Base-by-base conservation (phyloP, 2,329 filamentous ascomycete genomes). In the Hypoxylon sp. region DNA sequence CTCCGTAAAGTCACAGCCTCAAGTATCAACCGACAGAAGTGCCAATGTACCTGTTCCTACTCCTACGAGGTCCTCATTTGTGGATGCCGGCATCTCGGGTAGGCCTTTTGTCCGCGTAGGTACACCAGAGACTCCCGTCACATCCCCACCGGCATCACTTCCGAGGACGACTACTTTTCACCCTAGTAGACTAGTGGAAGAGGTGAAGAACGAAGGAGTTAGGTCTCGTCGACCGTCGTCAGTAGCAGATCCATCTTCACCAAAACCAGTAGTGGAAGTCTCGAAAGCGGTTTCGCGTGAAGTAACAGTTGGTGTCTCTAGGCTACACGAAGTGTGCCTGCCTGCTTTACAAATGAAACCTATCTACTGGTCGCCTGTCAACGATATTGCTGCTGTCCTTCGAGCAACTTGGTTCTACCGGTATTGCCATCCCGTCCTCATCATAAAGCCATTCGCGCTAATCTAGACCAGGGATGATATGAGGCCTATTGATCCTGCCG, bases 401-500 rank as follows among this genome's bases (percentile, higher is more conserved):
- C 87, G 96, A 71, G 94, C 92, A 0, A 98, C 95, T 0, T 99
- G 96, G 96, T 99, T 99, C 78, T 98, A 98, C 80, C 92, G 91
- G 81, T 86, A 76, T 63, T 78, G 45, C 49, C 5, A 48, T 28
- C 19, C 25, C 28, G 14, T 38, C 30, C n/a, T 34, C 19, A 3
- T 9, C 11, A 14, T 21, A 7, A 11, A 34, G 34, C 23, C 38
- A 7, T n/a, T 9, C 4, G 46, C 19, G 25, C 67, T 74, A 23
- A 73, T 45, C 41, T 19, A 2, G 0, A 43, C 14, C 52, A 85
- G 85, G 68, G 94, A 98, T 76, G 95, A 92, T 0, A 97, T 98
- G 94, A 83, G 93, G 64, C 96, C 96, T 0, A 88, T 99, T 5
- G 93, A 97, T 69, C 88, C 93, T 0, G 83, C 89, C 14, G 91